phyloP scores from a whole-genome alignment of 768 basidiomycete genomes.

The Antrodiella citrinella region DNA sequence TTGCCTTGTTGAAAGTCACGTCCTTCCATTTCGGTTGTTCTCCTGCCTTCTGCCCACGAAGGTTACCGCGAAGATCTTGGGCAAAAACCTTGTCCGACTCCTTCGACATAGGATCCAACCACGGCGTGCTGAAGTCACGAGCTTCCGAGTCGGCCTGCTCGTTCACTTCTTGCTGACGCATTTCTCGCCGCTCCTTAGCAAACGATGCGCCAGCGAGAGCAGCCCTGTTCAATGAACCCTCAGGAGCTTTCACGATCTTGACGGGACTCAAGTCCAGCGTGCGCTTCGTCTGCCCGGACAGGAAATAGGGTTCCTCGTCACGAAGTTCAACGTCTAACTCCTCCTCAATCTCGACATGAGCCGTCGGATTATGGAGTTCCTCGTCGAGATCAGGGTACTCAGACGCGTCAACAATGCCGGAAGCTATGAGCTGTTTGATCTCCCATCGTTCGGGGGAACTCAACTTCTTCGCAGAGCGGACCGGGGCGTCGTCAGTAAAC shows the following conservation, averaged over 20 bases:
- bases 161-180: constrained; percentile 90
- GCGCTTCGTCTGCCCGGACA: constrained; percentile 92
- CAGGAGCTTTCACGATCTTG: constrained; percentile 97
- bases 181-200: constrained; percentile 90
- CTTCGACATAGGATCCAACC: constrained; percentile 97
- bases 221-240: constrained; percentile 93
- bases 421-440: constrained; percentile 97
- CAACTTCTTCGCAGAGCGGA: constrained; percentile 78
- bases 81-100: constrained; percentile 84
- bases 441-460: constrained; percentile 99
- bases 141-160: constrained; percentile 92
- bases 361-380: constrained; percentile 67
- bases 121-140: constrained; percentile 90
- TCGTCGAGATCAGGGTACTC: constrained; percentile 94
- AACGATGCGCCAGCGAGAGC: constrained; percentile 90
- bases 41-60: constrained; percentile 75
- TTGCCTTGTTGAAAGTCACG: constrained; percentile 88
- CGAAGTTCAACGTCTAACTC: constrained; percentile 95
- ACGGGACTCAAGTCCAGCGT: constrained; percentile 94
- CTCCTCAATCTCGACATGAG: constrained; percentile 85
- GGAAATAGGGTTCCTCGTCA: constrained; percentile 94
- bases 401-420: constrained; percentile 83
- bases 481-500: constrained; percentile 31
- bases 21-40: constrained; percentile 90
- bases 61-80: constrained; percentile 78